A percentile compares a stretch with the other conserved stretches of the same genome.
Conservation (phyloP, 169 alveolate species). For the Eimeria acervulina region DNA sequence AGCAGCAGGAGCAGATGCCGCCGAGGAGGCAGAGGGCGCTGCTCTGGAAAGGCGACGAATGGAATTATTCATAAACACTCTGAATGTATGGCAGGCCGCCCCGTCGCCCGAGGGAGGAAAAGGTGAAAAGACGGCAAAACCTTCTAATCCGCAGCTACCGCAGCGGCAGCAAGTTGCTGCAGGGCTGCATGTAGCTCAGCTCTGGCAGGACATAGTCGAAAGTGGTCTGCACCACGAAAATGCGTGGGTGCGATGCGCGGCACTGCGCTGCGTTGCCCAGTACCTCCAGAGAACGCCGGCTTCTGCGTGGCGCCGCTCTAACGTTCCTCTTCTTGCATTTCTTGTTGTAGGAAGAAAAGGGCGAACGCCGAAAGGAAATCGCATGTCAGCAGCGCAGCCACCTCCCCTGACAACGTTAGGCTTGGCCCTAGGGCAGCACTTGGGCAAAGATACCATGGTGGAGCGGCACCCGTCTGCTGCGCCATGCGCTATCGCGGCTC, state of each 20-base stretch:
- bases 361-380: neutral
- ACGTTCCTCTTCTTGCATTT: neutral
- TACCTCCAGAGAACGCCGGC: constrained; percentile 70
- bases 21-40: constrained; percentile 3
- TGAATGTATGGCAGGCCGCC: neutral
- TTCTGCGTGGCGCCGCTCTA: neutral
- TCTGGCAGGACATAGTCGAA: constrained; percentile 46
- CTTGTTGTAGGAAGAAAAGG: neutral
- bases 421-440: constrained; percentile 59
- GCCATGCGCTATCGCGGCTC: constrained; percentile 56
- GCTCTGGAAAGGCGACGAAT: neutral
- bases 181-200: constrained; percentile 71
- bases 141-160: neutral
- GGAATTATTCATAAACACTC: neutral
- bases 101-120: neutral
- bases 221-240: constrained; percentile 55
- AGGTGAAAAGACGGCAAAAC: neutral
- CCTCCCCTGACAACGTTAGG: constrained; percentile 53
- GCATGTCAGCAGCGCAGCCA: neutral
- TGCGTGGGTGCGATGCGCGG: constrained; percentile 77
- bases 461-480: constrained; percentile 76
- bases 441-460: constrained; percentile 66
- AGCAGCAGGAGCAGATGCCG: neutral
- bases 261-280: constrained; percentile 74
- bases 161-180: constrained; percentile 52